Conservation (phyloP, 148 eudicot species). For the Hydrangea macrophylla region DNA sequence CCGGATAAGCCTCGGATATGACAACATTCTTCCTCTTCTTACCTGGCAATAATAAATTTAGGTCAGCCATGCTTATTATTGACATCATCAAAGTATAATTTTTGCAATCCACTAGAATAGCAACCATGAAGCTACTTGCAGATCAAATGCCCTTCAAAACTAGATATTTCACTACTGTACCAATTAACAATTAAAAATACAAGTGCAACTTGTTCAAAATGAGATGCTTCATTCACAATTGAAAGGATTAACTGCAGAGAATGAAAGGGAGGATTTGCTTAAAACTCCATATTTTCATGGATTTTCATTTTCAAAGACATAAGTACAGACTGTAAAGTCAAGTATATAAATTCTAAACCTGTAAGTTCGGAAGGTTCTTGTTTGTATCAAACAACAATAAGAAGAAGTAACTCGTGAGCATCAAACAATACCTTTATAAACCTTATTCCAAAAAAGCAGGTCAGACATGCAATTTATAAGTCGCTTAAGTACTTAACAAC, state of each 20-base stretch:
- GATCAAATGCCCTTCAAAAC: neutral
- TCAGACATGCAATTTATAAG: too few species aligned
- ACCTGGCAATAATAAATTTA: slow-evolving; percentile 34
- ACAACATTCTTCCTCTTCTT: slow-evolving; percentile 54
- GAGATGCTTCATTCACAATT: neutral
- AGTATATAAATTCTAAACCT: too few species aligned
- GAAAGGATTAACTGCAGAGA: neutral
- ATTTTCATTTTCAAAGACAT: neutral
- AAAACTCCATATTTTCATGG: neutral
- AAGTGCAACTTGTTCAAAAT: neutral
- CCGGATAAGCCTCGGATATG: slow-evolving; percentile 79
- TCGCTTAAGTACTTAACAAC: too few species aligned
- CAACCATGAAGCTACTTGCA: neutral
- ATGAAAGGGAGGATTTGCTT: neutral
- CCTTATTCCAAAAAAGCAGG: neutral
- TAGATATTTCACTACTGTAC: neutral
- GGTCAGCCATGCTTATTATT: neutral
- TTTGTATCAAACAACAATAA: too few species aligned
- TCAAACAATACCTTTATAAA: neutral
- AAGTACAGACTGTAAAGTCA: too few species aligned
- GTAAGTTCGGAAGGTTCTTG: too few species aligned
- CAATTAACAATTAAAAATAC: neutral
- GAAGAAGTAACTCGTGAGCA: neutral
- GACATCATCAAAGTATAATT: neutral
- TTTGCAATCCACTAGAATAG: neutral